Evolutionary conservation across 73 alveolate species (phyloP).

Genomic region (Paramecium caudatum): DNA sequence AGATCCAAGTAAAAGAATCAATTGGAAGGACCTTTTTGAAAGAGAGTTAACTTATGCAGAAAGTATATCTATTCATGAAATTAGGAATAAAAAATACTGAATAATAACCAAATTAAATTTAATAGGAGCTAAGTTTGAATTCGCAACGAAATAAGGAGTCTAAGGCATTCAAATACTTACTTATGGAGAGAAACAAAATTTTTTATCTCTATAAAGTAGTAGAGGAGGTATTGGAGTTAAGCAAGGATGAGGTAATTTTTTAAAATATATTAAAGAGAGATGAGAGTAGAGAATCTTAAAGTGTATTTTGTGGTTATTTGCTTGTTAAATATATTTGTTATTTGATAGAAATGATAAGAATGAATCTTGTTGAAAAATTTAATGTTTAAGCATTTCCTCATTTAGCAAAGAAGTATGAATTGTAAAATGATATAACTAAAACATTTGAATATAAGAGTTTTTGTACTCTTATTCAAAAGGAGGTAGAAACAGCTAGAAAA

Average conservation of each 20-base stretch:
- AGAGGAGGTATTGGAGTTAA: conserved; percentile 72
- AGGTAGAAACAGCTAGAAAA: conserved; percentile 73
- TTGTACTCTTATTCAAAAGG: conserved; percentile 72
- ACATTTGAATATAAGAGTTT: conserved; percentile 77
- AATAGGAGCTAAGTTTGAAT: conserved; percentile 58
- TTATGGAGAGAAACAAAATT: conserved; percentile 73
- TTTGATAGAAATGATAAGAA: conserved; percentile 40
- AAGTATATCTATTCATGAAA: background rate
- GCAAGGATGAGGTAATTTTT: conserved; percentile 64
- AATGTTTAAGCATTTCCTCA: conserved; percentile 76
- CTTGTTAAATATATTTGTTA: conserved; percentile 49
- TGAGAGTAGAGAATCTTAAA: conserved; percentile 62
- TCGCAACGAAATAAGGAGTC: conserved; percentile 71
- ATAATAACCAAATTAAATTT: conserved; percentile 17
- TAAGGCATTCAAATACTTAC: conserved; percentile 73
- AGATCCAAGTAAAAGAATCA: conserved; percentile 74
- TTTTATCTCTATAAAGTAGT: conserved; percentile 71
- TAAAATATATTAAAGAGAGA: conserved; percentile 47
- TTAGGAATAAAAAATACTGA: conserved; percentile 41
- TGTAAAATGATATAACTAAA: conserved; percentile 68
- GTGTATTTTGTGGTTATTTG: conserved; percentile 51
- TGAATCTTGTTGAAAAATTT: conserved; percentile 70
- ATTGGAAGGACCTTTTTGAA: conserved; percentile 74
- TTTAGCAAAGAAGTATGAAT: conserved; percentile 71
- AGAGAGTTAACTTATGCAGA: conserved; percentile 75